Conservation (phyloP, 805 yeast species). For the Saturnispora dispora region DNA sequence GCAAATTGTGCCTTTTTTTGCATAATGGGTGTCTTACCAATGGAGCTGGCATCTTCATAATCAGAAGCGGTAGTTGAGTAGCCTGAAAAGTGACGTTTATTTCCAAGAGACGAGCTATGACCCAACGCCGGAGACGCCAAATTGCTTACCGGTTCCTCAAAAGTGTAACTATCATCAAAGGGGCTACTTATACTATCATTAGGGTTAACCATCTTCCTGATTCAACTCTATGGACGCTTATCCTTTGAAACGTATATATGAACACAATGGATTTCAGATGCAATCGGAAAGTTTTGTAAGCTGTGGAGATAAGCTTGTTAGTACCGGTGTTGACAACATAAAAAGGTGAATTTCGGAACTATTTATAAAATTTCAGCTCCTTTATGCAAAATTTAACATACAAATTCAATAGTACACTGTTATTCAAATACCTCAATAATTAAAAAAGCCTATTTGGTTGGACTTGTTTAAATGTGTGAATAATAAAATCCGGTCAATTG, state of each 20-base stretch:
- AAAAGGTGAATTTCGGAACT: neutral
- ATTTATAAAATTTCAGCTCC: neutral
- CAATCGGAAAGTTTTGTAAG: neutral
- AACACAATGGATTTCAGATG: neutral
- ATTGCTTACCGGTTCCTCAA: slow-evolving; percentile 7
- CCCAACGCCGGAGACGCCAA: slow-evolving; percentile 13
- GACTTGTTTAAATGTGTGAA: neutral
- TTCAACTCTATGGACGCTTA: neutral
- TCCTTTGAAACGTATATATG: neutral
- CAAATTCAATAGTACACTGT: neutral
- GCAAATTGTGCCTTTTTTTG: slow-evolving; percentile 14
- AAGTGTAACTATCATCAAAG: slow-evolving; percentile 16
- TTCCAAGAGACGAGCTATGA: slow-evolving; percentile 8
- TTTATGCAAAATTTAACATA: neutral
- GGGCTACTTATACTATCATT: slow-evolving; percentile 13
- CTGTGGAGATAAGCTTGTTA: neutral
- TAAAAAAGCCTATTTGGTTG: neutral
- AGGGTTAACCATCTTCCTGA: neutral
- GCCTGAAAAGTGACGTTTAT: slow-evolving; percentile 15
- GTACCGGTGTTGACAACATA: neutral
- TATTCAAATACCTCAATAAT: neutral
- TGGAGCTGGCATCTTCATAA: slow-evolving; percentile 15
- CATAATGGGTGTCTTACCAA: slow-evolving; percentile 21
- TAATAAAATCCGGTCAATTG: neutral
- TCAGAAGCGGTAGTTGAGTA: slow-evolving; percentile 11